A percentile compares a stretch with the other conserved stretches of the same genome.
phyloP scores from a whole-genome alignment of 441 rosid species.

The Heliophila coronopifolia region DNA sequence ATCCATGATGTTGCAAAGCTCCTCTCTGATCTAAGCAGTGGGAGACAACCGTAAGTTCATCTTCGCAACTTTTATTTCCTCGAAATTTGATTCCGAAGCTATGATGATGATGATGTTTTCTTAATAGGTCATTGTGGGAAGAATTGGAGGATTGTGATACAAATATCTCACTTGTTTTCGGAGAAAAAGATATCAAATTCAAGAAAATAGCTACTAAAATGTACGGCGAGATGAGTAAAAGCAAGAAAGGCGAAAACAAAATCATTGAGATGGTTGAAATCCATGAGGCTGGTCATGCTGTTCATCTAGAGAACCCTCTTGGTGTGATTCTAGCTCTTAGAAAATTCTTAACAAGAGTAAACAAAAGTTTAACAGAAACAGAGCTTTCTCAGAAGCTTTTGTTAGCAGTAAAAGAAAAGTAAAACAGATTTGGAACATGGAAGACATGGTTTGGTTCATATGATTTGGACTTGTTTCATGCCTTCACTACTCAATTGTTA shows the following conservation, averaged over 20 bases:
- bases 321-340: conserved; percentile 43
- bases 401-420: conserved; percentile 23
- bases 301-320: conserved; percentile 79
- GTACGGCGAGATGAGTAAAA: conserved; percentile 30
- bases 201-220: conserved; percentile 51
- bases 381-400: conserved; percentile 24
- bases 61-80: not conserved
- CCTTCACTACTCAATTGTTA: not conserved
- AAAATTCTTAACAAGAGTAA: conserved; percentile 42
- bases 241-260: conserved; percentile 14
- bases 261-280: conserved; percentile 45
- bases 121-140: conserved; percentile 74
- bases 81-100: not conserved
- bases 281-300: conserved; percentile 70
- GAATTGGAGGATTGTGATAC: conserved; percentile 52
- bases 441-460: conserved; percentile 4
- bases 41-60: conserved; percentile 78
- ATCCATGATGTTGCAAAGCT: conserved; percentile 51
- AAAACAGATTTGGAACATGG: conserved; percentile 15
- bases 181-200: conserved; percentile 68
- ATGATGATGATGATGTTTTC: not conserved
- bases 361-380: conserved; percentile 9
- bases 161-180: conserved; percentile 56
- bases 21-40: conserved; percentile 71
- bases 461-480: not conserved